A percentile compares a stretch with the other conserved stretches of the same genome.
Evolutionary conservation across 768 basidiomycete species (phyloP).

Genomic region (Amanita polypyramis): DNA sequence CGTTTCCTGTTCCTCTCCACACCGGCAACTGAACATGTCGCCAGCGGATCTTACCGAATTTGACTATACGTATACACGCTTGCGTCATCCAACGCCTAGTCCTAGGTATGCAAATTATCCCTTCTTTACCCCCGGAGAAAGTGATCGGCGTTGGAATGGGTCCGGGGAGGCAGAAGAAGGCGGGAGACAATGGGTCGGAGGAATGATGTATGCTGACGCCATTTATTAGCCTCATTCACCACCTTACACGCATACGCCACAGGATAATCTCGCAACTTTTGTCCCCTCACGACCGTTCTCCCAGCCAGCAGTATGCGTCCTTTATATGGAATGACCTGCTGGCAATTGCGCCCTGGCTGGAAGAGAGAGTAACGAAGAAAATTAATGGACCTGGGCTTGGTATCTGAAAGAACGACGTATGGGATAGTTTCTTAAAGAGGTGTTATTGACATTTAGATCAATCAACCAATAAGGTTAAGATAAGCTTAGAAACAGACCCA

Average conservation of each 20-base stretch:
- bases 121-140: slow-evolving; percentile 59
- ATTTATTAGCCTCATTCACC: slow-evolving; percentile 7
- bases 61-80: slow-evolving; percentile 26
- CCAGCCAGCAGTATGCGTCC: slow-evolving; percentile 49
- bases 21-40: background rate
- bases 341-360: slow-evolving; percentile 74
- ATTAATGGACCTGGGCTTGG: slow-evolving; percentile 71
- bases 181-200: slow-evolving; percentile 65
- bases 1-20: slow-evolving; percentile 10
- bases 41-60: slow-evolving; percentile 21
- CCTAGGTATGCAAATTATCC: slow-evolving; percentile 54
- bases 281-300: slow-evolving; percentile 30
- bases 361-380: slow-evolving; percentile 48
- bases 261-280: slow-evolving; percentile 59
- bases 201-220: slow-evolving; percentile 41
- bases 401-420: slow-evolving; percentile 22
- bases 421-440: slow-evolving; percentile 4
- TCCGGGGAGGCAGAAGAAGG: slow-evolving; percentile 42
- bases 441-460: slow-evolving; percentile 1
- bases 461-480: background rate
- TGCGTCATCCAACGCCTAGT: slow-evolving; percentile 50
- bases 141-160: slow-evolving; percentile 53
- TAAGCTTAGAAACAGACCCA: background rate
- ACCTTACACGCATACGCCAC: background rate
- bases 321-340: slow-evolving; percentile 61